phyloP scores from a whole-genome alignment of 805 yeast genomes.

The Ogataea henricii region DNA sequence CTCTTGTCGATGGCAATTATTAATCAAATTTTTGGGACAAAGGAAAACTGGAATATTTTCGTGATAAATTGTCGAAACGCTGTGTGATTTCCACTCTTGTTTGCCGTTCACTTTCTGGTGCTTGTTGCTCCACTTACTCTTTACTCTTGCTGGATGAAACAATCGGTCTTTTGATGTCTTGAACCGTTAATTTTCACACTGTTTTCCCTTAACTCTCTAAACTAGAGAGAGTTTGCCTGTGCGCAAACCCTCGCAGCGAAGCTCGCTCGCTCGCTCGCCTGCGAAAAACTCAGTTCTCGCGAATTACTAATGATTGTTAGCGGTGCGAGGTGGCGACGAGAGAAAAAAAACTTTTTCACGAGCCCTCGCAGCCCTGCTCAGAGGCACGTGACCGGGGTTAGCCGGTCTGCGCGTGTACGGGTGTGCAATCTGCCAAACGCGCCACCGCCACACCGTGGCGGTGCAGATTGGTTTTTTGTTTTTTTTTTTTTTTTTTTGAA shows the following conservation, averaged over 20 bases:
- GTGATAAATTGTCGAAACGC: not conserved
- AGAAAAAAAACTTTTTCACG: not conserved
- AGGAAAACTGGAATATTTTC: not conserved
- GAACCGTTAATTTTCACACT: not conserved
- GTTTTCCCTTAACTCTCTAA: not conserved
- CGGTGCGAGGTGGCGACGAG: not conserved
- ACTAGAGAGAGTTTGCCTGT: slow-evolving; percentile 5
- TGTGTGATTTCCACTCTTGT: not conserved
- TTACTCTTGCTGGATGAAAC: slow-evolving; percentile 10
- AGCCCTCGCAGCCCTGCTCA: not conserved
- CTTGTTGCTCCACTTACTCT: slow-evolving; percentile 5
- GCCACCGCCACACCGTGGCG: not conserved
- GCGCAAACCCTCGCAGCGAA: slow-evolving; percentile 1
- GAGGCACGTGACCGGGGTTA: slow-evolving; percentile 3
- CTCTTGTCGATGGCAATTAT: not conserved
- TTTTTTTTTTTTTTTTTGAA: no score
- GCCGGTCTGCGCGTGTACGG: no score
- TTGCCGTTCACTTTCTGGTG: not conserved
- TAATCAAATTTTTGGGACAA: not conserved
- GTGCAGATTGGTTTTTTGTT: no score
- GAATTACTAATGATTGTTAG: not conserved
- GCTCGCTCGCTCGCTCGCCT: slow-evolving; percentile 2
- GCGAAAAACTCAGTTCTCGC: not conserved
- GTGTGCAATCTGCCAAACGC: no score
- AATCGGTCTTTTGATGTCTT: slow-evolving; percentile 2